Evolutionary conservation across 78 protist species (phyloP).

Genomic region (Dictyostelium capitatum): DNA sequence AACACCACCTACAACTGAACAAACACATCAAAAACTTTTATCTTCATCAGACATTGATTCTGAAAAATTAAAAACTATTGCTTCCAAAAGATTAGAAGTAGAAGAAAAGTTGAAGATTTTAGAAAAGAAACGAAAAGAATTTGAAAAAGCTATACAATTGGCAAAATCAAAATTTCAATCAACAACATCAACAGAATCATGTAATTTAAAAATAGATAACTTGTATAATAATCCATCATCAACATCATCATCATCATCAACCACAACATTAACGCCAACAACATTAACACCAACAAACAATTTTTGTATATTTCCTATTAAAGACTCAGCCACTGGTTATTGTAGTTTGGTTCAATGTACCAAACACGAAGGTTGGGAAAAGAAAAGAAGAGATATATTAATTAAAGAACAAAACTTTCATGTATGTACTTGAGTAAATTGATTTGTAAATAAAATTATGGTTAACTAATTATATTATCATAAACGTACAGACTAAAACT

Average conservation of each 20-base stretch:
- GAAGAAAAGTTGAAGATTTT: conserved; percentile 48
- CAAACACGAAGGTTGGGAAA: conserved; percentile 66
- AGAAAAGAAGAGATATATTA: conserved; percentile 57
- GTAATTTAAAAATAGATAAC: neutral
- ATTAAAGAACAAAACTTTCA: conserved; percentile 36
- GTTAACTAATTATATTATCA: neutral
- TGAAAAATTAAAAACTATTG: conserved; percentile 24
- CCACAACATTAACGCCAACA: neutral
- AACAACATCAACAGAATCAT: neutral
- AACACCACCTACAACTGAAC: neutral
- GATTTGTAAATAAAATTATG: neutral
- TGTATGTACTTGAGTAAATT: neutral
- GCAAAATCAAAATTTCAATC: conserved; percentile 51
- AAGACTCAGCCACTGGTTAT: conserved; percentile 61
- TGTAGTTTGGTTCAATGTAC: conserved; percentile 60
- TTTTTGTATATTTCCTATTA: conserved; percentile 44
- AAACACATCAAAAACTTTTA: conserved; percentile 48
- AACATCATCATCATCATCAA: neutral
- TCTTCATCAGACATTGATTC: conserved; percentile 46
- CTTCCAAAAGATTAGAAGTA: conserved; percentile 43
- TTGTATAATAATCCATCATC: neutral
- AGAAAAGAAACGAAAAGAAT: conserved; percentile 54
- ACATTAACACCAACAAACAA: neutral
- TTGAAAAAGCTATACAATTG: conserved; percentile 46
- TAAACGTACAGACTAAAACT: conserved; percentile 19